A percentile compares a stretch with the other conserved stretches of the same genome.
Evolutionary conservation across 1,139 yeast species (phyloP).

Genomic region (Diutina mesorugosa): DNA sequence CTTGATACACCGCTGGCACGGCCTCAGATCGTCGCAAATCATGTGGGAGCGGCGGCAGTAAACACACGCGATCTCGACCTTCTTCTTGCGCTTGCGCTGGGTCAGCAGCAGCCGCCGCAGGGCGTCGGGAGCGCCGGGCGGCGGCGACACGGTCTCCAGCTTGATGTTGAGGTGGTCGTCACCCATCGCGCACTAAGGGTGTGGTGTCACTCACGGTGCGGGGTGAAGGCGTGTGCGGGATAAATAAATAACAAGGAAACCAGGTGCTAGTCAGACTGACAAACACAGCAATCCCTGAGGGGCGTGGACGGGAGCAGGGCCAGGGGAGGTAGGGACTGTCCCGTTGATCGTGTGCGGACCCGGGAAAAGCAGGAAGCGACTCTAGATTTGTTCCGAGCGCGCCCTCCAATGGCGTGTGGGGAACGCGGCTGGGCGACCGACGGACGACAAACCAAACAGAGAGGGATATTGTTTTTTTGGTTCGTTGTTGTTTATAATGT

Average conservation of each 20-base stretch:
- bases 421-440: background rate
- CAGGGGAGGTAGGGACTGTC: background rate
- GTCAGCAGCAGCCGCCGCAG: background rate
- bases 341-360: background rate
- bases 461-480: too few species aligned
- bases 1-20: conserved; percentile 79
- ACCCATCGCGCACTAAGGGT: background rate
- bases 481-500: too few species aligned
- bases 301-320: background rate
- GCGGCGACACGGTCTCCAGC: background rate
- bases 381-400: background rate
- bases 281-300: too few species aligned
- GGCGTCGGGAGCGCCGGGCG: background rate
- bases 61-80: conserved; percentile 67
- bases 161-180: background rate
- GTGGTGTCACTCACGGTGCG: background rate
- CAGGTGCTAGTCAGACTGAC: too few species aligned
- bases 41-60: conserved; percentile 90
- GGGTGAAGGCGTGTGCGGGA: too few species aligned
- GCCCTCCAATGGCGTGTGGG: background rate
- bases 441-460: too few species aligned
- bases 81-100: conserved; percentile 34
- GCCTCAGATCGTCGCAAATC: conserved; percentile 82
- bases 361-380: background rate
- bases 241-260: too few species aligned